Evolutionary conservation across 2,329 filamentous ascomycete genomes (phyloP).

Genomic region (Colletotrichum tabaci): DNA sequence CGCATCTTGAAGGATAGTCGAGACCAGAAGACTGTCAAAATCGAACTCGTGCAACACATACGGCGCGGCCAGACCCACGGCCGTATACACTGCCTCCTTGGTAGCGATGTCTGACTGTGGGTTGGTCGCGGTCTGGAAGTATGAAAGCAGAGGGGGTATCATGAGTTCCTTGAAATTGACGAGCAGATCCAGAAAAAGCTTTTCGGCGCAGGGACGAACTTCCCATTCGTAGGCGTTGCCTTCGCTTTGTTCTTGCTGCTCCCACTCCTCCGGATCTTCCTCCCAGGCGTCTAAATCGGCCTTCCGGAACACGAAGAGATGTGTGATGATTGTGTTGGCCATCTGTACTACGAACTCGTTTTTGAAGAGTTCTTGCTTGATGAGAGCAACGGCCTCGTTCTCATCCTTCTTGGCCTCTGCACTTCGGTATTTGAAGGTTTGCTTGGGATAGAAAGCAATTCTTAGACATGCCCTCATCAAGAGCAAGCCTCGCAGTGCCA

Average conservation of each 20-base stretch:
- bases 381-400: constrained; percentile 74
- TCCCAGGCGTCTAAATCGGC: constrained; percentile 93
- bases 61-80: constrained; percentile 87
- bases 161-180: constrained; percentile 90
- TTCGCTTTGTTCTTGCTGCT: constrained; percentile 87
- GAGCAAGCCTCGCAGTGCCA: constrained; percentile 87
- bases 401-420: constrained; percentile 83
- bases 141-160: constrained; percentile 82
- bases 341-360: constrained; percentile 84
- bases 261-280: constrained; percentile 96
- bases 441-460: constrained; percentile 85
- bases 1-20: constrained; percentile 83
- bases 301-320: constrained; percentile 89
- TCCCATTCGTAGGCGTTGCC: constrained; percentile 93
- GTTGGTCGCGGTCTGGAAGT: constrained; percentile 85
- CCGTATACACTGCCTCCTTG: constrained; percentile 96
- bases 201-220: constrained; percentile 92
- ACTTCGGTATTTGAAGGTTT: constrained; percentile 88
- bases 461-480: constrained; percentile 86
- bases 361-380: constrained; percentile 83
- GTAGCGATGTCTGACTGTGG: constrained; percentile 78
- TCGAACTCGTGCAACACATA: constrained; percentile 83
- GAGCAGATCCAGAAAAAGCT: constrained; percentile 91
- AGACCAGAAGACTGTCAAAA: constrained; percentile 84
- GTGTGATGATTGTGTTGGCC: constrained; percentile 87